A percentile compares a stretch with the other conserved stretches of the same genome.
Conservation (phyloP, 2,329 filamentous ascomycete genomes). For the Fusarium mangiferae region DNA sequence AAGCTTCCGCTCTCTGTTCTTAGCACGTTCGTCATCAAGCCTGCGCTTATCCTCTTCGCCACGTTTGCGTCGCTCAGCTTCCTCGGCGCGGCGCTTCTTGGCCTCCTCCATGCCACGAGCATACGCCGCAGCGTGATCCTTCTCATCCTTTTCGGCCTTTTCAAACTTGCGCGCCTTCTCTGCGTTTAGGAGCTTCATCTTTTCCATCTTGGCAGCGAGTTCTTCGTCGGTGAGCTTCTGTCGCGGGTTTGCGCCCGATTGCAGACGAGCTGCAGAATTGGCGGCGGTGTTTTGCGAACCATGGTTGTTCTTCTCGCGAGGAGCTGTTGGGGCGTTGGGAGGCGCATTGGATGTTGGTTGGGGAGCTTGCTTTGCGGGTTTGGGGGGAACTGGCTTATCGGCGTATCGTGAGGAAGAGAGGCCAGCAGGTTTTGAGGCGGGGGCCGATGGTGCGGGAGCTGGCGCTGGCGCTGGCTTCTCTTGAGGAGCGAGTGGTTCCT, state of each 20-base stretch:
- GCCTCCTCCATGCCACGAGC: constrained; percentile 67
- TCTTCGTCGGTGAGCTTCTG: constrained; percentile 69
- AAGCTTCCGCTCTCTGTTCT: constrained; percentile 70
- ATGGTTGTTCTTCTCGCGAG: constrained; percentile 41
- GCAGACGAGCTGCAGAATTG: constrained; percentile 56
- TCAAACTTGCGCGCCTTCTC: constrained; percentile 70
- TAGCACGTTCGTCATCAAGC: constrained; percentile 68
- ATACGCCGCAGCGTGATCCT: constrained; percentile 64
- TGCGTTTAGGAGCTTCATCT: constrained; percentile 67
- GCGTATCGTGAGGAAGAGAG: constrained; percentile 50
- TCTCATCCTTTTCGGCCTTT: constrained; percentile 66
- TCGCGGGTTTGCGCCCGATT: constrained; percentile 67
- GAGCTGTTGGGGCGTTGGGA: constrained; percentile 46
- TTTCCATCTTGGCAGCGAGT: constrained; percentile 68
- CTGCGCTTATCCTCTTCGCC: constrained; percentile 63
- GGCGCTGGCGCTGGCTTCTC: constrained; percentile 19
- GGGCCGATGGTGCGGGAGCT: constrained; percentile 25
- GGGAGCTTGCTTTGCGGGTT: constrained; percentile 31
- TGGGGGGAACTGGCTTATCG: constrained; percentile 42
- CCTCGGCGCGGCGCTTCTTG: constrained; percentile 61
- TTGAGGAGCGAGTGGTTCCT: constrained; percentile 1
- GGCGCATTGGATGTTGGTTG: constrained; percentile 42
- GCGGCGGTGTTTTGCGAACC: constrained; percentile 46
- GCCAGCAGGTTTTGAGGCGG: constrained; percentile 18
- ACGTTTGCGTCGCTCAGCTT: constrained; percentile 62